Evolutionary conservation across 116 monocot species (phyloP).

Genomic region (Zostera marina): DNA sequence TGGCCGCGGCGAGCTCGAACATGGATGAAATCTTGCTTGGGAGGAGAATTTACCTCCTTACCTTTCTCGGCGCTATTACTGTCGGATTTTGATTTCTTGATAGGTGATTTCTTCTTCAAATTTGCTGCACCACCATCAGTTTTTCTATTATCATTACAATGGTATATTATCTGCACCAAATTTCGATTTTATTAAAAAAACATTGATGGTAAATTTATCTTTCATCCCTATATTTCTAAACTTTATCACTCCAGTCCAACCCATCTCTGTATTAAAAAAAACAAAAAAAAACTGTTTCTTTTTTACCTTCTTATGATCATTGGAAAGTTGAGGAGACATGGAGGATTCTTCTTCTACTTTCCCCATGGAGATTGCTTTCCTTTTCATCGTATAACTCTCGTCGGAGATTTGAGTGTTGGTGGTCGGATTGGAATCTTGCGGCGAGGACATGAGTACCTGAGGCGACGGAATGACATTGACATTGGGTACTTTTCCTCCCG

Average conservation of each 20-base stretch:
- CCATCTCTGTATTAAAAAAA: too few species aligned
- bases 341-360: background rate
- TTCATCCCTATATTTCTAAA: too few species aligned
- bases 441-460: too few species aligned
- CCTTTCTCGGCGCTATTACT: background rate
- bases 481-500: too few species aligned
- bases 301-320: background rate
- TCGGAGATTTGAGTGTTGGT: background rate
- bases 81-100: background rate
- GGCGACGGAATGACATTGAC: too few species aligned
- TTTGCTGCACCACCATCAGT: too few species aligned
- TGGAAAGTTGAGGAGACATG: background rate
- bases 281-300: background rate
- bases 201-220: too few species aligned
- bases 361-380: background rate
- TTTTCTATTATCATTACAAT: too few species aligned
- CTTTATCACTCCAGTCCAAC: too few species aligned
- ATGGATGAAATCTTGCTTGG: constrained; percentile 7
- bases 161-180: too few species aligned
- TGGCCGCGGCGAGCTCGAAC: constrained; percentile 7
- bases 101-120: background rate
- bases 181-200: too few species aligned
- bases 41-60: background rate
- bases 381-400: background rate
- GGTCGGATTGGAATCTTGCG: too few species aligned